Evolutionary conservation across 1,284 basidiomycete genomes (phyloP), one percentile per base, ranked within the genome.

Genomic region (Cerrena zonata): DNA sequence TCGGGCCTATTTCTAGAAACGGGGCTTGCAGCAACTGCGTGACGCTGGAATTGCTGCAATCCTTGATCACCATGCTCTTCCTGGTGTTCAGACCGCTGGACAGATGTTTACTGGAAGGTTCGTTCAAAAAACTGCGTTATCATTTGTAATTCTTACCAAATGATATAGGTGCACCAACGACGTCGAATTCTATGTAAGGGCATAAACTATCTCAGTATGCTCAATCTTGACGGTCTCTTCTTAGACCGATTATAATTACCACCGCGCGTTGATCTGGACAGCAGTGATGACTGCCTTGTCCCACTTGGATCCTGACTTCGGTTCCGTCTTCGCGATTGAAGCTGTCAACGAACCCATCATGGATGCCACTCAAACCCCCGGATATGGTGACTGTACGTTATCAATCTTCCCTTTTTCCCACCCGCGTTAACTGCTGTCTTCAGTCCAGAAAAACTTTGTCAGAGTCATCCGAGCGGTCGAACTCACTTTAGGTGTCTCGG

Each of bases 311-410:
- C 74, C 85, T 4, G 69, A 71, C 36, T 90, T 90, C 58, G 67
- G 60, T 21, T 78, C 70, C 25, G 86, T 86, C n/a, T 82, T 83
- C 47, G 70, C 82, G 0, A 85, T 90, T 27, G 75, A 89, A 58
- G 86, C 86, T 1, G 73, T 86, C 39, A 90, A 90, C 56, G 88
- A 90, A 54, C 85, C 85, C 0, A 79, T 85, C 55, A 82, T 79
- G 82, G 67, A 89, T 60, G 81, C 84, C 2, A 63, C 54, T 7
- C 63, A 73, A 53, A 89, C 86, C 0, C 86, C 86, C 0, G 77
- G 73, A 18, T 82, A 84, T 47, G 86, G 86, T 19, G 70, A 74
- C 43, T 89, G 85, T 88, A 62, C 37, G 72, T 57, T 27, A 22
- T 22, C 19, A 40, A 45, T 15, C 13, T 19, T 4, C 47, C 15